Conservation (phyloP, 352 stramenopile genomes). For the Phytophthora pinifolia region DNA sequence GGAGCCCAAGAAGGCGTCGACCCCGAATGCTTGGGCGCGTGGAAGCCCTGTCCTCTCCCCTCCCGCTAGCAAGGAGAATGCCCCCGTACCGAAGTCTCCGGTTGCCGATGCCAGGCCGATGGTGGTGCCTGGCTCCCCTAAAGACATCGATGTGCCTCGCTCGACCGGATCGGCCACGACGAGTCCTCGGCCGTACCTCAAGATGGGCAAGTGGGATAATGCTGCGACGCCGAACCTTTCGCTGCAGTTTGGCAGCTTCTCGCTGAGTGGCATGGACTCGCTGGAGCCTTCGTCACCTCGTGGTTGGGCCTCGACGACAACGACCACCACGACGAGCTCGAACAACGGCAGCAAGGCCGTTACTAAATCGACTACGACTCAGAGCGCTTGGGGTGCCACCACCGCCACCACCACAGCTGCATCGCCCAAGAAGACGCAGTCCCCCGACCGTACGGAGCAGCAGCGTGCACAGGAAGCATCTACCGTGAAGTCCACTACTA, state of each 20-base stretch:
- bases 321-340: conserved; percentile 41
- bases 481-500: conserved; percentile 39
- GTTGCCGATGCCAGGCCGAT: conserved; percentile 39
- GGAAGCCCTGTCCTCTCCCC: conserved; percentile 57
- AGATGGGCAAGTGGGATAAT: conserved; percentile 85
- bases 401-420: conserved; percentile 31
- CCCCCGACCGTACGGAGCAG: conserved; percentile 46
- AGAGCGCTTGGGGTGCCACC: conserved; percentile 52
- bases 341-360: conserved; percentile 43
- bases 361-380: conserved; percentile 45
- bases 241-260: conserved; percentile 89
- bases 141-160: conserved; percentile 58
- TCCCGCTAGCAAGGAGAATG: conserved; percentile 18
- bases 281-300: conserved; percentile 57
- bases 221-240: conserved; percentile 68
- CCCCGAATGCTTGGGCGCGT: conserved; percentile 68
- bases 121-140: conserved; percentile 60
- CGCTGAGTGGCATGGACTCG: conserved; percentile 65
- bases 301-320: conserved; percentile 56
- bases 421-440: conserved; percentile 76
- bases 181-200: conserved; percentile 80
- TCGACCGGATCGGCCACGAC: conserved; percentile 33
- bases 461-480: conserved; percentile 21
- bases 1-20: conserved; percentile 52
- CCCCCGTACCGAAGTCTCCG: conserved; percentile 32